Evolutionary conservation across 1,139 yeast species (phyloP), one percentile per base, ranked within the genome.

Genomic region (Zygosaccharomyces sapae): DNA sequence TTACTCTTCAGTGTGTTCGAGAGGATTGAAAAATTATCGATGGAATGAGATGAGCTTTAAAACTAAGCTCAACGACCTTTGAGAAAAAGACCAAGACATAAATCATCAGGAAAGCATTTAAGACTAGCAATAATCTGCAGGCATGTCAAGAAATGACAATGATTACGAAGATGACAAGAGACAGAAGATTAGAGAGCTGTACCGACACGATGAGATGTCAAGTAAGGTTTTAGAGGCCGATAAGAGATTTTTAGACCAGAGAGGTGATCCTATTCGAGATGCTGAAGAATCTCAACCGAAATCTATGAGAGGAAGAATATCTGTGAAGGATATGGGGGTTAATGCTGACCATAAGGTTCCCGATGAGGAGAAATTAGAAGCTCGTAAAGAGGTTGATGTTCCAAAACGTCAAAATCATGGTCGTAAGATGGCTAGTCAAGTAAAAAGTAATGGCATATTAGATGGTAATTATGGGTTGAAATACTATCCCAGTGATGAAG

Each of bases 271-370:
- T 0, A 37, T 55, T 6, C 71, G 68, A 44, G 80, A 77, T 48
- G 79, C 77, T 8, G 74, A 72, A 7, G 63, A 72, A 41, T 80
- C 83, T 12, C 79, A 75, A 41, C 96, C 96, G 0, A 77, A 78
- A 45, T 81, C 95, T 0, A 69, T 88, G 59, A 77, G 73, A 5
- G 95, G 95, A 1, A 79, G 74, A 49, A 72, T 88, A 19, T 69
- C 80, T 2, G 69, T 77, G 45, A 71, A 72, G 37, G 95, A 87
- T 48, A 79, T 88, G 84, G 96, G 97, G 0, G 61, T 78, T 3
- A 65, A 78, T 37, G 75, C 70, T n/a, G 41, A 47, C 36, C 47
- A 38, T 22, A 51, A 43, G 33, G 36, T 52, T 30, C 56, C 46
- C 5, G 51, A 45, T 43, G 56, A 46, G 41, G 61, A 55, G 31